These are phyloP conservation scores for Karstenula rhodostoma DNA, from an alignment of 2,329 filamentous ascomycete species.

Conservation along the genomic window DNA sequence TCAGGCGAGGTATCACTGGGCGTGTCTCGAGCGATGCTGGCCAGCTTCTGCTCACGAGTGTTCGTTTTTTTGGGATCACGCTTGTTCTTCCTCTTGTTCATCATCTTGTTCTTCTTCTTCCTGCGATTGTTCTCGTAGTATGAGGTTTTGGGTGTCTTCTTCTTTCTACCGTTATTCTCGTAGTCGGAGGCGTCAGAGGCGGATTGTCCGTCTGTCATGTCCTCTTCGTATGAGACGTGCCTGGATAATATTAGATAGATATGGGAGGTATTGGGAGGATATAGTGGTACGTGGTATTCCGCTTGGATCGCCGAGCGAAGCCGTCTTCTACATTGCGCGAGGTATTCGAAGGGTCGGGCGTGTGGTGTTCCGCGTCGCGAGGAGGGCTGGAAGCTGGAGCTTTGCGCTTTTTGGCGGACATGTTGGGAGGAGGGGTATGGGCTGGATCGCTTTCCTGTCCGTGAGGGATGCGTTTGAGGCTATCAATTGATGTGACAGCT, in stretches of 20 bases:
- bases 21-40: neutral
- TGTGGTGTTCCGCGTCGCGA: neutral
- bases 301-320: neutral
- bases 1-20: neutral
- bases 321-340: neutral
- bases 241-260: neutral
- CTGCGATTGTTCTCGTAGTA: no score
- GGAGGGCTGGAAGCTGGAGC: neutral
- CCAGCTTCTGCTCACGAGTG: neutral
- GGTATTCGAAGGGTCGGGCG: neutral
- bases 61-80: no score
- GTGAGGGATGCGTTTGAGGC: neutral
- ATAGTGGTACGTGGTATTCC: neutral
- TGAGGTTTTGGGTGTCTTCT: neutral
- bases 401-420: neutral
- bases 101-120: no score
- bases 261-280: neutral
- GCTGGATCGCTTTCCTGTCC: neutral
- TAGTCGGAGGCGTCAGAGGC: neutral
- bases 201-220: neutral
- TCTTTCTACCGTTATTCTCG: neutral
- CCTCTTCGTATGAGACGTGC: neutral
- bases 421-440: neutral
- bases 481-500: neutral
- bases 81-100: no score